A percentile compares a stretch with the other conserved stretches of the same genome.
Conservation (phyloP, 257 asterid species). For the Penstemon newberryi region DNA sequence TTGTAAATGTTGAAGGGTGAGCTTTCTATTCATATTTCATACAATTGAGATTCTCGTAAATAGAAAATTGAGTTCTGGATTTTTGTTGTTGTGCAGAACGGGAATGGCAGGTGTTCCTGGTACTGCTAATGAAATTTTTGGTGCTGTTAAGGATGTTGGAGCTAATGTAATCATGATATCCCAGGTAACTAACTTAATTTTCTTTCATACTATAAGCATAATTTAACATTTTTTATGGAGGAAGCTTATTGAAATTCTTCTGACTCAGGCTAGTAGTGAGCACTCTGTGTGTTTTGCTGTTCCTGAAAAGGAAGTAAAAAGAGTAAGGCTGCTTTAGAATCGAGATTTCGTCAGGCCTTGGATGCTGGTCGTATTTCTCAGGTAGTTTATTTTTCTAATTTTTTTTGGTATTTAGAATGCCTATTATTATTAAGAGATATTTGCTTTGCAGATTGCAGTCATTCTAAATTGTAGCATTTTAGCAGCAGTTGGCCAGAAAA, state of each 20-base stretch:
- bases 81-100: no score
- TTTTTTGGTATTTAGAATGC: background rate
- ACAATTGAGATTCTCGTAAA: no score
- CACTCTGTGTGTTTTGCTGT: constrained; percentile 99
- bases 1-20: no score
- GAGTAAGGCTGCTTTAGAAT: constrained; percentile 82
- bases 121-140: no score
- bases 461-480: constrained; percentile 94
- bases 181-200: no score
- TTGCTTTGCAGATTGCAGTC: constrained; percentile 70
- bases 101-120: no score
- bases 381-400: constrained; percentile 41
- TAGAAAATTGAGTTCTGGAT: no score
- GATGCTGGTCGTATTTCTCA: constrained; percentile 98
- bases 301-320: constrained; percentile 88
- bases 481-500: constrained; percentile 98
- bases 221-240: constrained; percentile 10
- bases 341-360: constrained; percentile 87
- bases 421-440: no score
- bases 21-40: no score
- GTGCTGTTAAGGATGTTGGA: no score
- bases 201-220: no score
- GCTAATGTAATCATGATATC: no score
- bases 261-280: constrained; percentile 93
- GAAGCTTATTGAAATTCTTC: constrained; percentile 25